Evolutionary conservation across 176 grass and related monocot species (phyloP), one percentile per base, ranked within the genome.

Genomic region (Raddia guianensis): DNA sequence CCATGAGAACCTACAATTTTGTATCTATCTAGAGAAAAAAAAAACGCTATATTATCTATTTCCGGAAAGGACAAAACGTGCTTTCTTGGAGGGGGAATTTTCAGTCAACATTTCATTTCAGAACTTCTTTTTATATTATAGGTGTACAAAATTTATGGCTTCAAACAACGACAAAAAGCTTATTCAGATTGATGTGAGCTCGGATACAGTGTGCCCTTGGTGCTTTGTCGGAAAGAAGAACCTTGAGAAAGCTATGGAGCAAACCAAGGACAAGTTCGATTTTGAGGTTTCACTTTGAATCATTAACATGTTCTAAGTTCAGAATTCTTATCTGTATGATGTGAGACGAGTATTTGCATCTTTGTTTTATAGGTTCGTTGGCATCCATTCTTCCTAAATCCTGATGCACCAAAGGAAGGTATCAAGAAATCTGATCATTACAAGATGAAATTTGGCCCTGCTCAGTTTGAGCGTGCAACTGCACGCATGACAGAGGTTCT

Each of bases 121-220:
- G 0, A 1, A 43, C 37, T 47, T 43, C 10, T 40, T 44, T 81
- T 7, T 20, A 14, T 43, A 76, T 49, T 82, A 9, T 75, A 93
- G 88, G 78, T 88, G 63, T 55, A 37, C 84, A 86, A 72, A 68
- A 73, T 74, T 57, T 4, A 98, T 98, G 96, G 86, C 90, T 84
- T 91, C 92, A 49, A 72, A 18, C 51, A 65, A 50, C 10, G 52
- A 68, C 68, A 98, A 95, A 84, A 98, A 91, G 63, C 66, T 89
- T 12, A 90, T 98, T 80, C 80, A 84, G 74, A 95, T 98, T 0
- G 95, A 95, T 61, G 86, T 98, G 51, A 98, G 92, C 73, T 93
- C 92, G 0, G 95, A 98, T 81, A 93, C 88, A 9, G 92, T 98
- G 47, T 98, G 96, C 77, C 96, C 96, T n/a, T 98, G 96, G 92